Evolutionary conservation across 352 stramenopile species (phyloP).

Genomic region (Blastocystis sp.): DNA sequence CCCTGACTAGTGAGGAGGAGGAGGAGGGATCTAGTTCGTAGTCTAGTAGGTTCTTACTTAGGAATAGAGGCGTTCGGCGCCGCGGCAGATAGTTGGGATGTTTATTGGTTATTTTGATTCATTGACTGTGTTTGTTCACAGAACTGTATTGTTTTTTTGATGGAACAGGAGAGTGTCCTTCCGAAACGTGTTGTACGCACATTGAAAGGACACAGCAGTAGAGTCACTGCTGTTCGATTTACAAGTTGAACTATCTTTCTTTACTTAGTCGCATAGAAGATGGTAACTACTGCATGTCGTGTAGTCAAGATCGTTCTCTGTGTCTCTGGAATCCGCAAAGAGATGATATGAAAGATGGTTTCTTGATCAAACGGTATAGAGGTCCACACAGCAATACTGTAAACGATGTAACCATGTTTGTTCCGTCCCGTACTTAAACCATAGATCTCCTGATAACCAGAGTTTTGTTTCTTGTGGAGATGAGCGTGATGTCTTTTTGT

Average conservation of each 20-base stretch:
- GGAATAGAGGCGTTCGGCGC: slow-evolving; percentile 38
- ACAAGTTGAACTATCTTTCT: background rate
- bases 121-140: background rate
- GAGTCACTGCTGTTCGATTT: slow-evolving; percentile 26
- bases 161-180: background rate
- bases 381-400: slow-evolving; percentile 56
- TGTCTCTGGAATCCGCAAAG: slow-evolving; percentile 52
- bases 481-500: slow-evolving; percentile 44
- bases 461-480: slow-evolving; percentile 51
- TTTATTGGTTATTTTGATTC: background rate
- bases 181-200: background rate
- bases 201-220: slow-evolving; percentile 25
- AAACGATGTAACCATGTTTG: slow-evolving; percentile 49
- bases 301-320: slow-evolving; percentile 49
- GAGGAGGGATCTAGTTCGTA: slow-evolving; percentile 53
- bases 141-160: background rate
- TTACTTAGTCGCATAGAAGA: slow-evolving; percentile 7
- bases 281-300: slow-evolving; percentile 56
- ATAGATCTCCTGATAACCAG: slow-evolving; percentile 33
- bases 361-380: slow-evolving; percentile 59
- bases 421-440: background rate
- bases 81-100: background rate
- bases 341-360: slow-evolving; percentile 61
- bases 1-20: slow-evolving; percentile 2
- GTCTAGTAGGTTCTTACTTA: background rate